Base-by-base conservation (phyloP, 306 rosid genomes). In the Amphicarpaea edgeworthii region DNA sequence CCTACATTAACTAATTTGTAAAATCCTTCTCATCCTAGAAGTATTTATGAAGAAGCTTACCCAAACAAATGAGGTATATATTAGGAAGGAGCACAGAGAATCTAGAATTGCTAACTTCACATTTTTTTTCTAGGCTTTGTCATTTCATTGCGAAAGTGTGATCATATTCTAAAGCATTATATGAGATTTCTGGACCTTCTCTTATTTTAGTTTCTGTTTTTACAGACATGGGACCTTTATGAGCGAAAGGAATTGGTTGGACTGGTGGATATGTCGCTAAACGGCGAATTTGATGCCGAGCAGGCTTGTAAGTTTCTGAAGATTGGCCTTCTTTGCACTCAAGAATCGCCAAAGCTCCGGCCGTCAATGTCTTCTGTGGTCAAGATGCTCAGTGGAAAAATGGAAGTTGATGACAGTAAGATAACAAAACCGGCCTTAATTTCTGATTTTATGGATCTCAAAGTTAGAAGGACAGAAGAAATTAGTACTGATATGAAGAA, bases 301-400 rank as follows among this genome's bases (percentile, higher is more conserved):
- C 89, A 92, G 84, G 99, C 98, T 4, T 85, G 93, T 78, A 80
- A 80, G 3, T 82, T 90, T 77, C 87, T 96, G 66, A 93, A 88
- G 83, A 86, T 96, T 55, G 93, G 90, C 62, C 97, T 96, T 70
- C 93, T 96, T 42, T 96, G 99, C 86, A 92, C 99, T 5, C 99
- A 96, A 73, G 97, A 92, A 79, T 58, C 88, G 50, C 97, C 93
- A 0, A 90, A 87, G 80, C 87, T 77, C 55, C 88, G 99, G 69
- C 99, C 99, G 8, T 82, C 99, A 11, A 96, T 96, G 98, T 85
- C 99, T 51, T 74, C 91, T 0, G 99, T 93, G 77, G 93, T 96
- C 20, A 89, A 89, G 91, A 90, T 96, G 97, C 90, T 96, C 32
- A 90, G 82, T 0, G 90, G 97, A 37, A 63, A 89, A 83, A 86